A percentile compares a stretch with the other conserved stretches of the same genome.
Evolutionary conservation across 345 rosid species (phyloP).

Genomic region (Orychophragmus violaceus): DNA sequence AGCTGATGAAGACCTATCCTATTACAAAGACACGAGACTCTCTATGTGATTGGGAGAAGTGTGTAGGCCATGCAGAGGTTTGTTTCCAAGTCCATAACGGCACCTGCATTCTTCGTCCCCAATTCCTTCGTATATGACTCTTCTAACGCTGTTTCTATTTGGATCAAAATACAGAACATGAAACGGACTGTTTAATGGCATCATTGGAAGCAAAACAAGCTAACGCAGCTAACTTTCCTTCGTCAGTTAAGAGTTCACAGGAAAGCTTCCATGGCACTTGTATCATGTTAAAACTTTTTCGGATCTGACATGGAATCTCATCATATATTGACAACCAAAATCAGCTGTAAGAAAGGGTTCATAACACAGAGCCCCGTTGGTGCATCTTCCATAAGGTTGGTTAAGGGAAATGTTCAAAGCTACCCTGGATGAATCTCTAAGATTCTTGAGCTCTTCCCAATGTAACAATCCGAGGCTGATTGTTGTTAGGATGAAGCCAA

Average conservation of each 20-base stretch:
- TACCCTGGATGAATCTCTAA: background rate
- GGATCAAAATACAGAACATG: background rate
- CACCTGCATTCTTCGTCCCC: too few species aligned
- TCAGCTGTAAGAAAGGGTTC: background rate
- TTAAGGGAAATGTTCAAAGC: background rate
- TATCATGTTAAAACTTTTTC: background rate
- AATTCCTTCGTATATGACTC: background rate
- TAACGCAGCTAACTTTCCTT: background rate
- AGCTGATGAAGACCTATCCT: background rate
- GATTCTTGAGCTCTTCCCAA: background rate
- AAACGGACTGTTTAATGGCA: background rate
- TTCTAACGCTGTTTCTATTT: background rate
- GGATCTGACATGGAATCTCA: background rate
- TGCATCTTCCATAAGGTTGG: background rate
- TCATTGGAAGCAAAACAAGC: background rate
- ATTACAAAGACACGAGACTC: background rate
- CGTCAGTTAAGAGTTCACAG: background rate
- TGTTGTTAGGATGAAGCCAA: too few species aligned
- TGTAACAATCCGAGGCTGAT: background rate
- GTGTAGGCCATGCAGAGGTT: background rate
- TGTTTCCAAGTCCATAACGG: background rate
- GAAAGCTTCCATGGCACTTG: too few species aligned
- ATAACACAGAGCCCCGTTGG: background rate
- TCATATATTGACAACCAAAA: background rate
- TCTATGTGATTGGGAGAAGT: background rate